Percentiles rank a stretch among this genome's conserved stretches.
Evolutionary conservation across 192 early-diverging fungal species (phyloP).

Genomic region (Lobosporangium transversale): DNA sequence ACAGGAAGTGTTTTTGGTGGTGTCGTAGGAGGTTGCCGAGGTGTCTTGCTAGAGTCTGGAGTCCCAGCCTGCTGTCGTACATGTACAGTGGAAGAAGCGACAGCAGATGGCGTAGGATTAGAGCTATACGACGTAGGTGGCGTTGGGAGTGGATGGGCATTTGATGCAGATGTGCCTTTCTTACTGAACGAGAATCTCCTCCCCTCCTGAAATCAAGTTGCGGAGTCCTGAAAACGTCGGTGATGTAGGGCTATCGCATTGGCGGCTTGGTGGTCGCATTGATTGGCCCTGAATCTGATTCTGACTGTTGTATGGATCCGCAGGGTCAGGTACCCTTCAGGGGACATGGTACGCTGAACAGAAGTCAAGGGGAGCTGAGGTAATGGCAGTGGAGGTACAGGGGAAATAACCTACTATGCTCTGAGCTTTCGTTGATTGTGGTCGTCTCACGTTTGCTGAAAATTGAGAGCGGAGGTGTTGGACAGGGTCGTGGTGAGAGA

Average conservation of each 20-base stretch:
- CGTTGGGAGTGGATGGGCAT: conserved; percentile 27
- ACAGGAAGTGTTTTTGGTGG: conserved; percentile 27
- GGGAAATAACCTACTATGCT: conserved; percentile 5
- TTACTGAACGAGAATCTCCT: conserved; percentile 39
- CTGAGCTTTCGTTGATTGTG: conserved; percentile 14
- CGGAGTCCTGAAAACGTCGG: conserved; percentile 29
- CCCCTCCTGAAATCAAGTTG: conserved; percentile 23
- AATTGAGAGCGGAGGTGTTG: conserved; percentile 21
- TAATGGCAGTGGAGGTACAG: background rate
- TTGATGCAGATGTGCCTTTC: conserved; percentile 1
- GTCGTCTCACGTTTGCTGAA: conserved; percentile 24
- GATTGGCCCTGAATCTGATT: background rate
- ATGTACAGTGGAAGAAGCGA: background rate
- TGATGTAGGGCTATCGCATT: conserved; percentile 25
- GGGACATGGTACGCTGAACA: conserved; percentile 14
- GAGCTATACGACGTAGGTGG: conserved; percentile 30
- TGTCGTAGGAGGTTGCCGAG: conserved; percentile 14
- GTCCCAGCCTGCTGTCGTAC: conserved; percentile 12
- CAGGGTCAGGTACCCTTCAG: conserved; percentile 5
- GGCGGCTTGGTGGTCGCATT: conserved; percentile 28
- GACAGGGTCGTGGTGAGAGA: conserved; percentile 10
- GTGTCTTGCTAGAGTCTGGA: conserved; percentile 20
- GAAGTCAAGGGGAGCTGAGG: too few species aligned
- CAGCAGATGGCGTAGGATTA: background rate
- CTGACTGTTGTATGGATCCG: background rate